Conservation (phyloP, 1,284 basidiomycete genomes). For the Calocybe gambosa region DNA sequence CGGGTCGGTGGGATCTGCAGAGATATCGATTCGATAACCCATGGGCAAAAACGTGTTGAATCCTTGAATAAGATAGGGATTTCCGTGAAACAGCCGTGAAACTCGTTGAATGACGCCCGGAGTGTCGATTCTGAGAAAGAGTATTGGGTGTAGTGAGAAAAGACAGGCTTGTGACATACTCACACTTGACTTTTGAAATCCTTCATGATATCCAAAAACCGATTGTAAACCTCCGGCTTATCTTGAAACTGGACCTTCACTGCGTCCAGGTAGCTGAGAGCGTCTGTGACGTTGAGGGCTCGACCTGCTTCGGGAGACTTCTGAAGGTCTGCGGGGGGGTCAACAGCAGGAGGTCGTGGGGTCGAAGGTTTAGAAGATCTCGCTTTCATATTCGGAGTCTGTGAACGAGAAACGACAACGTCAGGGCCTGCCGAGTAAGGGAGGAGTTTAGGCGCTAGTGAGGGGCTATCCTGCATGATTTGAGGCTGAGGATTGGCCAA, state of each 20-base stretch:
- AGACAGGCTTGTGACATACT: constrained; percentile 29
- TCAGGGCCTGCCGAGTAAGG: constrained; percentile 14
- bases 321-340: constrained; percentile 18
- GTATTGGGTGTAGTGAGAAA: constrained; percentile 5
- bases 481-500: constrained; percentile 17
- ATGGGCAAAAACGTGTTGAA: constrained; percentile 99
- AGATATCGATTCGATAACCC: constrained; percentile 95
- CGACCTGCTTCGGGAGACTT: constrained; percentile 33
- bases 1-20: constrained; percentile 66
- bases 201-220: constrained; percentile 99
- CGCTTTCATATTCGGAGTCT: constrained; percentile 21
- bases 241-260: constrained; percentile 93
- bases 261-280: constrained; percentile 94
- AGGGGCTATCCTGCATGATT: constrained; percentile 10
- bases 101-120: constrained; percentile 98
- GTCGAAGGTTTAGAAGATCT: constrained; percentile 28
- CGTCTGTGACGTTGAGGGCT: constrained; percentile 81
- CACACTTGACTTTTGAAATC: constrained; percentile 95
- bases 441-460: constrained; percentile 1
- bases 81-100: constrained; percentile 91
- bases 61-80: constrained; percentile 91
- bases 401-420: constrained; percentile 13
- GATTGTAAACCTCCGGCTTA: constrained; percentile 94
- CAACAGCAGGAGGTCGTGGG: constrained; percentile 25
- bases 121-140: constrained; percentile 80